phyloP scores from a whole-genome alignment of 2,329 filamentous ascomycete species.

The Sporothrix protearum region DNA sequence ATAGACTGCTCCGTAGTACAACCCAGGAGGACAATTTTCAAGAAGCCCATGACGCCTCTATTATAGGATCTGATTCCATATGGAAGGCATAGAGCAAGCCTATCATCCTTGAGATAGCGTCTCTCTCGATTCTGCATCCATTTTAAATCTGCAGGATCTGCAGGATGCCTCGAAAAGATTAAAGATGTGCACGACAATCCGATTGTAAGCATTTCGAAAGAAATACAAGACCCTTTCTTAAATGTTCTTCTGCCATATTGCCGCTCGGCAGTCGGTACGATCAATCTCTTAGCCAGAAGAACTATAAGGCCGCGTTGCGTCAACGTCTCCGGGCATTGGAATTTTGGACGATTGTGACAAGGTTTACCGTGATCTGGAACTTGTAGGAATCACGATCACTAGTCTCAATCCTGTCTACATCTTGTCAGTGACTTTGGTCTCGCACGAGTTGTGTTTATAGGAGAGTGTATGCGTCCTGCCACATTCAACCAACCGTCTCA shows the following conservation, averaged over 20 bases:
- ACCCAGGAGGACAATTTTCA: too few species aligned
- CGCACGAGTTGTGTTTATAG: neutral
- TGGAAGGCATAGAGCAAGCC: too few species aligned
- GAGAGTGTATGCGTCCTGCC: neutral
- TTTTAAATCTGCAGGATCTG: too few species aligned
- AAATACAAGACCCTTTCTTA: neutral
- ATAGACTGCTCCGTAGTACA: too few species aligned
- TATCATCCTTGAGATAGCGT: too few species aligned
- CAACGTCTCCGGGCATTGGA: constrained; percentile 1
- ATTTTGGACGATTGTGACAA: constrained; percentile 47
- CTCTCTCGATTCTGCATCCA: too few species aligned
- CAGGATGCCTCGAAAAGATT: too few species aligned
- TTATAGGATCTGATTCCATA: too few species aligned
- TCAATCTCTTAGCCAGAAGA: neutral
- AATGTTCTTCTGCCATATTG: constrained; percentile 2
- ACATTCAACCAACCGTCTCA: neutral
- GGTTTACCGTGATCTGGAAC: constrained; percentile 38
- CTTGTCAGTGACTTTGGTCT: constrained; percentile 26
- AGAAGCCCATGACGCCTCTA: too few species aligned
- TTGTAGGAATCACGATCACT: constrained; percentile 91
- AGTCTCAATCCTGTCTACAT: constrained; percentile 85
- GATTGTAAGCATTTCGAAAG: too few species aligned
- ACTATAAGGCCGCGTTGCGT: neutral
- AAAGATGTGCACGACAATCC: too few species aligned
- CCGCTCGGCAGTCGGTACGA: neutral